Conservation (phyloP, 75 land plant species). For the Cryptomeria japonica region DNA sequence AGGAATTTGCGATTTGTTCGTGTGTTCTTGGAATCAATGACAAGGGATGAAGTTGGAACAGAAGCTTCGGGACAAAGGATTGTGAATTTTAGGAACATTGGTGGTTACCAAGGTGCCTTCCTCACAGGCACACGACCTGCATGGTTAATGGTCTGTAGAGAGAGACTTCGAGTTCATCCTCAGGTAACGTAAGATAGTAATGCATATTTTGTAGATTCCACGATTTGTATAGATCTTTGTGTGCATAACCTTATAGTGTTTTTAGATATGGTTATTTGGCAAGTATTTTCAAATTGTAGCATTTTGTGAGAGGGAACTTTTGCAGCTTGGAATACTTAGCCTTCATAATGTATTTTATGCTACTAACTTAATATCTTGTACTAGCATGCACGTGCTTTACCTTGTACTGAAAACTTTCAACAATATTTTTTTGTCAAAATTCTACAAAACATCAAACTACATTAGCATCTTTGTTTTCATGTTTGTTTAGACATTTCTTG, state of each 20-base stretch:
- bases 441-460: not conserved
- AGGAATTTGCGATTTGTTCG: constrained; percentile 88
- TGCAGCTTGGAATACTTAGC: not conserved
- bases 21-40: constrained; percentile 47
- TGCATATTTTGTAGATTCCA: not conserved
- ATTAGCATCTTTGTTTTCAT: not conserved
- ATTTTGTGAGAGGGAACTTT: not conserved
- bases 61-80: constrained; percentile 32
- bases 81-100: constrained; percentile 78
- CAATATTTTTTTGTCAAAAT: not conserved
- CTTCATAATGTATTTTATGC: not conserved
- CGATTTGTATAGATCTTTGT: not conserved
- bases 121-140: constrained; percentile 84
- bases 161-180: constrained; percentile 90
- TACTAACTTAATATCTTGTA: not conserved
- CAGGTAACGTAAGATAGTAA: constrained; percentile 56
- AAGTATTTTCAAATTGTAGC: not conserved
- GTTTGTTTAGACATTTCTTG: not conserved
- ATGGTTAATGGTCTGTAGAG: constrained; percentile 94
- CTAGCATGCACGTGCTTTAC: not conserved
- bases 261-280: not conserved
- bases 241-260: not conserved
- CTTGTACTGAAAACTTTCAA: not conserved
- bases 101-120: constrained; percentile 85
- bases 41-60: constrained; percentile 58